Conservation (phyloP, 306 rosid genomes). For the Castanopsis chinensis region DNA sequence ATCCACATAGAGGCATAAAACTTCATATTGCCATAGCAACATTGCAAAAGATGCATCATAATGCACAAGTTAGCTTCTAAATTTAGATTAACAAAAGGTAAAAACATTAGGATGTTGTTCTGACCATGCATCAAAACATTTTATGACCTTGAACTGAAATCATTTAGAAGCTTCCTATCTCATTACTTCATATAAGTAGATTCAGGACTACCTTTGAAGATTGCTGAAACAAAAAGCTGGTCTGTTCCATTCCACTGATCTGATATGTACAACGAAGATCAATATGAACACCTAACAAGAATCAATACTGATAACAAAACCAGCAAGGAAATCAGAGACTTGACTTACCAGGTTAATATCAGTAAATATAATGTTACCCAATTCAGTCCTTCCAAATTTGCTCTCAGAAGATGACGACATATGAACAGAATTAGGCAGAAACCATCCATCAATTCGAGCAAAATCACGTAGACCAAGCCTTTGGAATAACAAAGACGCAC, state of each 20-base stretch:
- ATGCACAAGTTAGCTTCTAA: not conserved
- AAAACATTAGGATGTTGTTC: no score
- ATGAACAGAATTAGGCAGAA: conserved; percentile 59
- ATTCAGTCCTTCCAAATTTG: conserved; percentile 63
- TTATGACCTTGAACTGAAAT: no score
- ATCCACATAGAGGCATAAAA: not conserved
- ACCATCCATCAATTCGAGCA: conserved; percentile 98
- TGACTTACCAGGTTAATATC: conserved; percentile 90
- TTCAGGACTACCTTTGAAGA: conserved; percentile 76
- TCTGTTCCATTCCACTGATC: conserved; percentile 99
- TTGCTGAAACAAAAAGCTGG: conserved; percentile 97
- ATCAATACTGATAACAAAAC: conserved; percentile 18
- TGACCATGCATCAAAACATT: no score
- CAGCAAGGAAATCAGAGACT: conserved; percentile 12
- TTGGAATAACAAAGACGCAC: conserved; percentile 77
- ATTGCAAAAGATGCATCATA: not conserved
- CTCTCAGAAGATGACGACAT: conserved; percentile 40
- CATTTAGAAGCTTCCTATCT: not conserved
- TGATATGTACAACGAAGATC: conserved; percentile 35
- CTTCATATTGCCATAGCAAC: not conserved
- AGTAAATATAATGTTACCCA: conserved; percentile 70
- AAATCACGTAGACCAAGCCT: conserved; percentile 70
- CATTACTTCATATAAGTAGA: not conserved
- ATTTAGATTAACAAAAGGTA: no score
- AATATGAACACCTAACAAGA: conserved; percentile 16